A percentile compares a stretch with the other conserved stretches of the same genome.
These are phyloP conservation scores for Zygnema circumcarinatum DNA, from an alignment of 139 green algal genomes.

Conservation along the genomic window DNA sequence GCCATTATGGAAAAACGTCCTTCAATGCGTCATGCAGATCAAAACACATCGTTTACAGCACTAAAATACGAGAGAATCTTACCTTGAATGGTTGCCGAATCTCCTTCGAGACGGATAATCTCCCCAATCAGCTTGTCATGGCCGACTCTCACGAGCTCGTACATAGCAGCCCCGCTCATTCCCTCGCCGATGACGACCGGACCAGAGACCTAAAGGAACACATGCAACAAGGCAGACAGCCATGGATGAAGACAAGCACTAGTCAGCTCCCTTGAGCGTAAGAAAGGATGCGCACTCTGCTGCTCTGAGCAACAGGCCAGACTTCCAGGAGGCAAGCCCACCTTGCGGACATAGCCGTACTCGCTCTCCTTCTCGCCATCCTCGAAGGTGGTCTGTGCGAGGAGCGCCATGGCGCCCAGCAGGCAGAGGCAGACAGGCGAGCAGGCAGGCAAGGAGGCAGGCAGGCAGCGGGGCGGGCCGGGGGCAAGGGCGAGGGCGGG, in stretches of 20 bases:
- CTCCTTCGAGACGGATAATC: constrained; percentile 97
- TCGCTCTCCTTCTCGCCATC: constrained; percentile 60
- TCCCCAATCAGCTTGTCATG: constrained; percentile 95
- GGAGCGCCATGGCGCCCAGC: too few species aligned
- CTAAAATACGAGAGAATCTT: not conserved
- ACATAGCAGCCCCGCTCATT: constrained; percentile 97
- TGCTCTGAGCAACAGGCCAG: too few species aligned
- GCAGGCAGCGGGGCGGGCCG: too few species aligned
- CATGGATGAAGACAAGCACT: too few species aligned
- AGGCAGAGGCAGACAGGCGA: too few species aligned
- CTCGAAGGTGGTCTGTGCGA: constrained; percentile 56
- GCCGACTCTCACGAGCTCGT: constrained; percentile 98
- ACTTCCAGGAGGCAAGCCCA: constrained; percentile 21
- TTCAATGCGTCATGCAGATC: not conserved
- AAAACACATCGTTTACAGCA: not conserved
- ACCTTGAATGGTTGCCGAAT: constrained; percentile 95
- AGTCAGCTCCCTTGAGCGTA: too few species aligned
- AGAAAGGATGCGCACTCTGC: too few species aligned
- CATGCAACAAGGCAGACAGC: too few species aligned
- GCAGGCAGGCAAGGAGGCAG: too few species aligned
- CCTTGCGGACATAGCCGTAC: constrained; percentile 63
- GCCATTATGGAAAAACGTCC: not conserved
- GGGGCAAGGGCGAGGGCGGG: too few species aligned
- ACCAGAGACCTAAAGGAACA: constrained; percentile 83
- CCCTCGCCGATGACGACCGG: constrained; percentile 94